A percentile compares a stretch with the other conserved stretches of the same genome.
phyloP scores from a whole-genome alignment of 2,329 filamentous ascomycete genomes.

The Chrysoporthe cubensis region DNA sequence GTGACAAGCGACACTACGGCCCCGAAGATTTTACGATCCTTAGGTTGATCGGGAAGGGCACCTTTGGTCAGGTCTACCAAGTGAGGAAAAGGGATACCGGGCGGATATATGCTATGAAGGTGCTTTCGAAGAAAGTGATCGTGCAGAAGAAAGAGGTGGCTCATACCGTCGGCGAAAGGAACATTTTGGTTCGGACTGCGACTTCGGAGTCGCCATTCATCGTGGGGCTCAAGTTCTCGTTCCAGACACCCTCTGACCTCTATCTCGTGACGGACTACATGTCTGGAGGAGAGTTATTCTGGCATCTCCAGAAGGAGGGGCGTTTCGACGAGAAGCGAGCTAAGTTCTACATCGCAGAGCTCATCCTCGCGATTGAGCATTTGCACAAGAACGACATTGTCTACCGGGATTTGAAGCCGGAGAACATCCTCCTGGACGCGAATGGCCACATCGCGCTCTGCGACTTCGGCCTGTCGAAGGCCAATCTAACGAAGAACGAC shows the following conservation, averaged over 20 bases:
- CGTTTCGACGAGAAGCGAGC: conserved; percentile 92
- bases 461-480: conserved; percentile 97
- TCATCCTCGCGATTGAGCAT: conserved; percentile 93
- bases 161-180: conserved; percentile 94
- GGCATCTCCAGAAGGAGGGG: conserved; percentile 97
- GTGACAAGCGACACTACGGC: conserved; percentile 88
- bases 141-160: conserved; percentile 99
- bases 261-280: conserved; percentile 99
- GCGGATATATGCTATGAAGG: conserved; percentile 99
- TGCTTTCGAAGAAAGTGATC: conserved; percentile 98
- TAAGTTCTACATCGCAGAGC: conserved; percentile 98
- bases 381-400: conserved; percentile 97
- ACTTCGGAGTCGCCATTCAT: conserved; percentile 97
- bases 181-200: conserved; percentile 94
- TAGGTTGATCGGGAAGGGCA: conserved; percentile 96
- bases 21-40: conserved; percentile 96
- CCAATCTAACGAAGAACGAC: conserved; percentile 93
- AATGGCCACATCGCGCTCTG: conserved; percentile 98
- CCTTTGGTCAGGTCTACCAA: conserved; percentile 98
- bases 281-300: conserved; percentile 98
- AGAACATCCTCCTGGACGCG: conserved; percentile 95
- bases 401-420: conserved; percentile 94
- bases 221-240: conserved; percentile 96
- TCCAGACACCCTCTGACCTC: conserved; percentile 94
- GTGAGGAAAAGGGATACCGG: conserved; percentile 96